phyloP scores from a whole-genome alignment of 2,329 filamentous ascomycete genomes.

The Colletotrichum sp. region DNA sequence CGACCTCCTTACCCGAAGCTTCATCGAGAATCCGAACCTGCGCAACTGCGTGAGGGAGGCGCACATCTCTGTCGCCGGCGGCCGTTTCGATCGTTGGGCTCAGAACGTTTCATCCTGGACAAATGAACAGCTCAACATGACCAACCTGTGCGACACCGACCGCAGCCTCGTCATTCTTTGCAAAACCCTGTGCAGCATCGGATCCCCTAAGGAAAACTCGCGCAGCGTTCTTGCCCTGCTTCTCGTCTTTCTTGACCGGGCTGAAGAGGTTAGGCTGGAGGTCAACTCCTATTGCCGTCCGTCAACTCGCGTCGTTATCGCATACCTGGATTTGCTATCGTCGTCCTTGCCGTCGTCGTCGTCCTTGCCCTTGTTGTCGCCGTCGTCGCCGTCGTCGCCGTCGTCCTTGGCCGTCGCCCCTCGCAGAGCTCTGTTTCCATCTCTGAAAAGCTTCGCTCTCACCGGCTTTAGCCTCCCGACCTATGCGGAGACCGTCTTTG shows the following conservation, averaged over 20 bases:
- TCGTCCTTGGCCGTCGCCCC: neutral
- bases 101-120: neutral
- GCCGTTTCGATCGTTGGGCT: neutral
- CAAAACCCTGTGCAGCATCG: neutral
- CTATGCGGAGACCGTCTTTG: neutral
- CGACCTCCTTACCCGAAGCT: neutral
- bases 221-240: neutral
- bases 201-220: neutral
- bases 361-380: neutral
- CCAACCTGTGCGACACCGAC: neutral
- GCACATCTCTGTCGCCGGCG: neutral
- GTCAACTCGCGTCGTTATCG: neutral
- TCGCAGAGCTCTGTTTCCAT: neutral
- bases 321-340: neutral
- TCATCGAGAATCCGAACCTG: neutral
- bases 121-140: neutral
- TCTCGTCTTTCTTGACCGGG: neutral
- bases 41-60: neutral
- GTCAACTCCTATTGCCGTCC: neutral
- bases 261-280: neutral
- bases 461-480: neutral
- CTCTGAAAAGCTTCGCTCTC: neutral
- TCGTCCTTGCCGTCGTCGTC: neutral
- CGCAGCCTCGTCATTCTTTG: neutral
- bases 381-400: neutral